These are phyloP conservation scores for Brachypodium distachyon DNA, from an alignment of 202 grass and related monocot species.

Conservation along the genomic window DNA sequence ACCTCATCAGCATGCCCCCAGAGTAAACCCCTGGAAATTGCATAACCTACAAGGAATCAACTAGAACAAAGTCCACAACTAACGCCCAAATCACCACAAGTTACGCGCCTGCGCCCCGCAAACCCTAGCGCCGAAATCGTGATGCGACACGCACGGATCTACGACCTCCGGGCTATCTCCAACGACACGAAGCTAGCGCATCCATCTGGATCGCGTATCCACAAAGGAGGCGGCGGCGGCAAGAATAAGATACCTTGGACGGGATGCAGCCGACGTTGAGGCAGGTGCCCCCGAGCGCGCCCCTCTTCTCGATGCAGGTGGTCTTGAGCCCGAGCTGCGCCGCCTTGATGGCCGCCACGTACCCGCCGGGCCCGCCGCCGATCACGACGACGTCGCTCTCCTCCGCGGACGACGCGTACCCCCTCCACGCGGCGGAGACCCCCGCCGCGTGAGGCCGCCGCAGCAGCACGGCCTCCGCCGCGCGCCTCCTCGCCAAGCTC, in stretches of 20 bases:
- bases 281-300: slow-evolving; percentile 61
- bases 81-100: background rate
- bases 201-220: background rate
- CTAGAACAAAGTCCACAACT: background rate
- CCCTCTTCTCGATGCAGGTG: slow-evolving; percentile 89
- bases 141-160: background rate
- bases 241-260: slow-evolving; percentile 43
- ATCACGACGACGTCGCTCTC: slow-evolving; percentile 85
- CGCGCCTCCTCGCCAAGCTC: slow-evolving; percentile 52
- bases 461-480: slow-evolving; percentile 31
- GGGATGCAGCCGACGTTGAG: slow-evolving; percentile 92
- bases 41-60: background rate
- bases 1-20: background rate
- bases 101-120: background rate
- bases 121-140: slow-evolving; percentile 10
- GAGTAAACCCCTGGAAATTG: background rate
- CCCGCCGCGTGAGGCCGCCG: slow-evolving; percentile 23
- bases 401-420: slow-evolving; percentile 42
- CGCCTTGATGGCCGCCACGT: slow-evolving; percentile 80
- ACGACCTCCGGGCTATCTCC: background rate
- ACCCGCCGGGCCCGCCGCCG: slow-evolving; percentile 72
- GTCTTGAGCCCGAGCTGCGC: slow-evolving; percentile 74
- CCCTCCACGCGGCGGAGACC: slow-evolving; percentile 16
- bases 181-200: background rate
- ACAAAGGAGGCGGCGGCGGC: background rate